These are phyloP conservation scores for Adansonia madagascariensis DNA, from an alignment of 441 rosid genomes.

Conservation along the genomic window DNA sequence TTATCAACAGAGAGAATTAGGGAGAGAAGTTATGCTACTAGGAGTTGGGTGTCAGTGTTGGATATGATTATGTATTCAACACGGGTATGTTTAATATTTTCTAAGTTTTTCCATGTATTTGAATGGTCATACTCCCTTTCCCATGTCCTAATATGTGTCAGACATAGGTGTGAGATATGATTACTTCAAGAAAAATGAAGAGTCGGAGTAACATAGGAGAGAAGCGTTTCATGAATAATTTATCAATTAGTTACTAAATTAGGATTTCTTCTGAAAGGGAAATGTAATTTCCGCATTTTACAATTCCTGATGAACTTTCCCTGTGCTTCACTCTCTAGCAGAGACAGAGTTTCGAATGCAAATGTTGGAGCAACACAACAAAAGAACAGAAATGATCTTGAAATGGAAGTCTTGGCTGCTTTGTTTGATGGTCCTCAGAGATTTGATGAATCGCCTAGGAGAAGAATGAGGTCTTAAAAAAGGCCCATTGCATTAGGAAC, in stretches of 20 bases:
- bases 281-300: constrained; percentile 2
- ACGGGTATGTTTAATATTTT: too few relatives aligned
- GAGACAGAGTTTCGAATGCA: constrained; percentile 26
- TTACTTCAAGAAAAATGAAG: too few relatives aligned
- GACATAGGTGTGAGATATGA: too few relatives aligned
- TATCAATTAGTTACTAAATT: constrained; percentile 1
- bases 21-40: neutral
- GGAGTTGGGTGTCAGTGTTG: too few relatives aligned
- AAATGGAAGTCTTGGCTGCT: constrained; percentile 50
- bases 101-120: too few relatives aligned
- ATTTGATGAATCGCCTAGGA: constrained; percentile 35
- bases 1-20: neutral
- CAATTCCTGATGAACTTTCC: neutral
- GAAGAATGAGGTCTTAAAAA: constrained; percentile 28
- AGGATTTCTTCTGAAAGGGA: constrained; percentile 14
- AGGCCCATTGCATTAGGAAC: constrained; percentile 36
- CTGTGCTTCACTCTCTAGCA: constrained; percentile 21
- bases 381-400: constrained; percentile 39
- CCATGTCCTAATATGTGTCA: too few relatives aligned
- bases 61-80: too few relatives aligned
- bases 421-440: constrained; percentile 44
- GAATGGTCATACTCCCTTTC: too few relatives aligned
- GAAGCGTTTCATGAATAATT: neutral
- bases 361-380: constrained; percentile 33
- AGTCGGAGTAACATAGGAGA: neutral